These are phyloP conservation scores for Trichaptum fuscoviolaceum DNA, from an alignment of 768 basidiomycete genomes.

Conservation along the genomic window DNA sequence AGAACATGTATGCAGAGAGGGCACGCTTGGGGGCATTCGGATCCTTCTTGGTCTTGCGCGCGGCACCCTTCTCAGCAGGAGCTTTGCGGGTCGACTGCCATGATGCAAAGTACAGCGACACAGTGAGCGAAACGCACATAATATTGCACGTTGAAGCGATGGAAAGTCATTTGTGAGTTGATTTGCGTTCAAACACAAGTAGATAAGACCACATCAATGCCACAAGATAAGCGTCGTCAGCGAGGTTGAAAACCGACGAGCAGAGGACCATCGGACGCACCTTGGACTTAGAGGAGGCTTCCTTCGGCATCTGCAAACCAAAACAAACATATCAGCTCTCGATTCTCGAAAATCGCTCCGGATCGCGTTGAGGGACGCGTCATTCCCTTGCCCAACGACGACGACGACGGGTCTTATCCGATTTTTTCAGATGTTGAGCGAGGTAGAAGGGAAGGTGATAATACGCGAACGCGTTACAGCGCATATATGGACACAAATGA, in stretches of 20 bases:
- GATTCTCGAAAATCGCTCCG: background rate
- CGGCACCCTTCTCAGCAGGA: conserved; percentile 53
- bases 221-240: conserved; percentile 11
- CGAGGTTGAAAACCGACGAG: conserved; percentile 16
- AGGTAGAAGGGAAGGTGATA: background rate
- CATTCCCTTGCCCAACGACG: background rate
- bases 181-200: background rate
- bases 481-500: background rate
- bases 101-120: conserved; percentile 3
- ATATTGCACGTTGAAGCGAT: conserved; percentile 14
- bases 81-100: conserved; percentile 56
- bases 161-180: conserved; percentile 4
- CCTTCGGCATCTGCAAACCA: conserved; percentile 70
- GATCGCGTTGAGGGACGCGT: background rate
- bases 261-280: conserved; percentile 33
- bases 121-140: background rate
- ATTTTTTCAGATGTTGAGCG: background rate
- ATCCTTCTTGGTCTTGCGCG: conserved; percentile 65
- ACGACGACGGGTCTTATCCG: background rate
- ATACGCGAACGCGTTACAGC: background rate
- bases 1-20: conserved; percentile 98
- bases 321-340: conserved; percentile 20
- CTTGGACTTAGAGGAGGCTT: conserved; percentile 56
- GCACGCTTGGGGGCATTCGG: conserved; percentile 87
- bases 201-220: conserved; percentile 6